Conservation (phyloP, 1,284 basidiomycete species). For the Austropuccinia psidii region DNA sequence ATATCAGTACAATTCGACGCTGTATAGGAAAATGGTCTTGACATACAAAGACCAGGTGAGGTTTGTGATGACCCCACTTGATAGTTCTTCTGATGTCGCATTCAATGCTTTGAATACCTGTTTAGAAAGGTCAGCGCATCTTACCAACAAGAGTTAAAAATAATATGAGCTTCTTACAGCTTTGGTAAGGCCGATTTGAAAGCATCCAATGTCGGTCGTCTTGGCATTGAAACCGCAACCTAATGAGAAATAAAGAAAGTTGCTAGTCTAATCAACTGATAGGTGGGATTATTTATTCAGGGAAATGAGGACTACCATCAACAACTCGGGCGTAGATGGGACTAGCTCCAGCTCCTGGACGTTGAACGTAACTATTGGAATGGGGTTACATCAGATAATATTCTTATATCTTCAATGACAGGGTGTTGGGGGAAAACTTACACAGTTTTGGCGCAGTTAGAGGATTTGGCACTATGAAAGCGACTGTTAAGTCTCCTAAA, state of each 20-base stretch:
- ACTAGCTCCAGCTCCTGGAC: neutral
- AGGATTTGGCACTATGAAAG: neutral
- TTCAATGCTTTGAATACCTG: neutral
- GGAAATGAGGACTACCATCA: neutral
- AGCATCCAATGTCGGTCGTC: neutral
- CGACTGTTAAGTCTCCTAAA: neutral
- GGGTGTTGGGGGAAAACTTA: neutral
- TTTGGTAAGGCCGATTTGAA: constrained; percentile 2
- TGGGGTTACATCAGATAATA: neutral
- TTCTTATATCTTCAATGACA: neutral
- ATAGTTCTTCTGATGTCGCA: neutral
- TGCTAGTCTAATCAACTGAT: neutral
- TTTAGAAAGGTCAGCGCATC: neutral
- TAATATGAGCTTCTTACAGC: neutral
- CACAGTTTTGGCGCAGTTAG: constrained; percentile 27
- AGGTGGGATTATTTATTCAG: neutral
- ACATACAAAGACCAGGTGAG: neutral
- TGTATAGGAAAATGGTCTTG: too few relatives aligned
- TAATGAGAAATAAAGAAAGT: neutral
- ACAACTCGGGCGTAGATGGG: neutral
- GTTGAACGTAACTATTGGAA: constrained; percentile 14
- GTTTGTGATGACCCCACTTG: neutral
- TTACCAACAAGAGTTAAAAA: neutral
- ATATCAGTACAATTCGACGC: too few relatives aligned
- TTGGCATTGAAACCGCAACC: constrained; percentile 8